phyloP scores from a whole-genome alignment of 139 green algal genomes.

The Raphidocelis subcapitata region DNA sequence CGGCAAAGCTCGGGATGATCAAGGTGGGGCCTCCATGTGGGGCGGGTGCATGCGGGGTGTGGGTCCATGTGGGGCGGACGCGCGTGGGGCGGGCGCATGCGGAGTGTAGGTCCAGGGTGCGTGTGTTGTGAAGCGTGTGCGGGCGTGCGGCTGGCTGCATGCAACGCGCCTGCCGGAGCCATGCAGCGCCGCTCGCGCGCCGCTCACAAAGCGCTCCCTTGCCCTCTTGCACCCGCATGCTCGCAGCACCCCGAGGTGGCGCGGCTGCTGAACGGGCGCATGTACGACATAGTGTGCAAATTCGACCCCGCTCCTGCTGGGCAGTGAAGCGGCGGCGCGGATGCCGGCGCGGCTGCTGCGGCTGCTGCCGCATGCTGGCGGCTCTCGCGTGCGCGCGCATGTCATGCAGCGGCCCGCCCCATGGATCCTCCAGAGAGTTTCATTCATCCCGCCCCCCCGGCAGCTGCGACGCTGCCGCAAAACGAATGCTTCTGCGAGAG shows the following conservation, averaged over 20 bases:
- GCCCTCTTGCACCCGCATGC: too few relatives aligned
- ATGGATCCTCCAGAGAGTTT: too few relatives aligned
- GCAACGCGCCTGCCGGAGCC: not conserved
- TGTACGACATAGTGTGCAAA: constrained; percentile 88
- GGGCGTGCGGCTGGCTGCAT: not conserved
- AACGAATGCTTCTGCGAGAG: too few relatives aligned
- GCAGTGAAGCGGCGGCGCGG: not conserved
- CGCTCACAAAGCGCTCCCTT: too few relatives aligned
- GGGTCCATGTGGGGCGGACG: not conserved
- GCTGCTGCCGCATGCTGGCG: not conserved
- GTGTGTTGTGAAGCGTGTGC: constrained; percentile 50
- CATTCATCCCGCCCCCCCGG: too few relatives aligned
- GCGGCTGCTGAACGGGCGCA: constrained; percentile 54
- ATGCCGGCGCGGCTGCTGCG: constrained; percentile 1
- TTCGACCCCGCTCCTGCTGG: constrained; percentile 38
- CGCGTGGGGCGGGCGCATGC: not conserved
- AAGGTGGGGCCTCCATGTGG: constrained; percentile 5
- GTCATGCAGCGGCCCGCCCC: too few relatives aligned
- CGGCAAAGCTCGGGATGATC: constrained; percentile 59
- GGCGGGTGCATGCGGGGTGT: not conserved
- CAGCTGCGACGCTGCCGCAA: too few relatives aligned
- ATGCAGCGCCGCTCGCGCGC: not conserved
- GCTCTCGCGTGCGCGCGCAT: not conserved
- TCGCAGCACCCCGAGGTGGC: constrained; percentile 72
- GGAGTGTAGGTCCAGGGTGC: not conserved